Base-by-base conservation (phyloP, 306 rosid genomes). In the Corylus americana region DNA sequence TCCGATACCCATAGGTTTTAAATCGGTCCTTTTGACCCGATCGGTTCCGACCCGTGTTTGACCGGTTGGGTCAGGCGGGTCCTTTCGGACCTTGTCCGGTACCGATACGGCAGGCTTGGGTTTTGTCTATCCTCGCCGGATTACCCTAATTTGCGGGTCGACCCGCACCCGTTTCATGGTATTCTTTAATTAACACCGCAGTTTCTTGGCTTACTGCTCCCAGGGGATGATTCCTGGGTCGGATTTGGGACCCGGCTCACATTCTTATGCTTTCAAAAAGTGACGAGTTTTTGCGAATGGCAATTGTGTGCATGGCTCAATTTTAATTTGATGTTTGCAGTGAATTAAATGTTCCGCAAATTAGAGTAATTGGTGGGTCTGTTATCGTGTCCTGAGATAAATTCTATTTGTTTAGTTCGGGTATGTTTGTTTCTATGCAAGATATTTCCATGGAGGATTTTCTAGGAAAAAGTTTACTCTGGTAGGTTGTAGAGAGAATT, bases 61-160 rank as follows among this genome's bases (percentile, higher is more conserved):
- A 61, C 77, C 77, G 79, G 84, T 61, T 78, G 74, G 84, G 82
- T 82, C 83, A 64, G 77, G 54, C 84, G 85, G 88, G 83, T 71
- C 74, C 8, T 54, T 81, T 58, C 75, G 44, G 77, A 53, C 44
- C 79, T 8, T 49, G 57, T 42, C 57, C 72, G 73, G 35, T 47
- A 64, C 72, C 70, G 78, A 76, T 62, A 75, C 84, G 88, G 82
- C 76, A 53, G 51, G 55, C 55, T 31, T 76, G 76, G 12, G 22
- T 76, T 79, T 63, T 54, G 75, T 31, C 55, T 66, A 55, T 55
- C 69, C 25, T 7, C 27, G 14, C 25, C 53, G 31, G 75, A 67
- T 72, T 70, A 13, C 47, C 53, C 17, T 63, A 51, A 7, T 50
- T 6, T 61, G 48, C 63, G 35, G 59, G 54, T 61, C 76, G 82